phyloP scores from a whole-genome alignment of 2,329 filamentous ascomycete genomes.

The Hirsutella minnesotensis region DNA sequence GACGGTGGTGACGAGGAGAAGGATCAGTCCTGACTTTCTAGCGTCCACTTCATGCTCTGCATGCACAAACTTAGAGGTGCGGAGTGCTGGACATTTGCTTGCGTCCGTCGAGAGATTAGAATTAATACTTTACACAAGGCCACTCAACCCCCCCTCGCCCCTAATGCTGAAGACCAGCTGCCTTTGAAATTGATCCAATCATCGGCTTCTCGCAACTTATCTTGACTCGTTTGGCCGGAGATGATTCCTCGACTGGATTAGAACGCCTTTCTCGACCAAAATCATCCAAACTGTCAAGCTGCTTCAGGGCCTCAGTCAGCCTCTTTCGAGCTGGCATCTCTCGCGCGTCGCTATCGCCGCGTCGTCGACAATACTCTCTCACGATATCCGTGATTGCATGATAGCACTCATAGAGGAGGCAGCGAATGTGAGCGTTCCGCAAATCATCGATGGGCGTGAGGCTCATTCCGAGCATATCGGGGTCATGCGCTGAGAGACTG shows the following conservation, averaged over 20 bases:
- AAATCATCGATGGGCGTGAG: constrained; percentile 28
- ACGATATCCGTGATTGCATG: constrained; percentile 41
- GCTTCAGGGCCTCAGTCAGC: constrained; percentile 33
- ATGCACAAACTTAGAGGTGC: too few relatives aligned
- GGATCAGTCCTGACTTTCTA: too few relatives aligned
- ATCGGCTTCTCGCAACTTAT: constrained; percentile 11
- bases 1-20: constrained; percentile 16
- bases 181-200: too few relatives aligned
- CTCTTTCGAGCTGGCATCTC: constrained; percentile 42
- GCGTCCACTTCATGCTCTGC: too few relatives aligned
- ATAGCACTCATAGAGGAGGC: constrained; percentile 47
- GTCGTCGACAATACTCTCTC: constrained; percentile 41
- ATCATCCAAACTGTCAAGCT: constrained; percentile 29
- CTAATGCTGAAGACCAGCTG: too few relatives aligned
- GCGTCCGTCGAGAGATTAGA: too few relatives aligned
- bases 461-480: neutral
- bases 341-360: constrained; percentile 30
- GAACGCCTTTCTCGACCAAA: constrained; percentile 15
- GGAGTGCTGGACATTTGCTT: too few relatives aligned
- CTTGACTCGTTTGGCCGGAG: constrained; percentile 32
- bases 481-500: constrained; percentile 5
- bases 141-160: too few relatives aligned
- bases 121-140: too few relatives aligned
- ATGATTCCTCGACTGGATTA: constrained; percentile 27
- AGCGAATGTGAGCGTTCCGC: constrained; percentile 29